Base-by-base conservation (phyloP, 1,139 yeast species). In the Yamadazyma triangularis region DNA sequence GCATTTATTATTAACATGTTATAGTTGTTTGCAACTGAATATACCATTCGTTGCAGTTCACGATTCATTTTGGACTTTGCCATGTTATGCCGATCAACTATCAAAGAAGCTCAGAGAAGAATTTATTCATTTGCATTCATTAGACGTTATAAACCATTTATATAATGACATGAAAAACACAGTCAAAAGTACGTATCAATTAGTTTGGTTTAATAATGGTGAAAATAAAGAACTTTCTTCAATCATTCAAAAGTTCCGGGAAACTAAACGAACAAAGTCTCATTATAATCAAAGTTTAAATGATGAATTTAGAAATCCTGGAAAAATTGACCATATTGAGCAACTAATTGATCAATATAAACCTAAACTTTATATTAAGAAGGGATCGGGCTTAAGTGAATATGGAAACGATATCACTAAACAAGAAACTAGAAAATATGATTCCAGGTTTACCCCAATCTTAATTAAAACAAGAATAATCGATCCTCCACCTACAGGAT, bases 1-100 rank as follows among this genome's bases (percentile, higher is more conserved):
- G 1, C 73, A 67, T 40, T 51, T 67, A 56, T 40, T 53, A 21
- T 55, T 65, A 60, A 63, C 72, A 0, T 51, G 63, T 22, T 31
- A 52, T 15, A 53, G 48, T 3, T 56, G 62, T 3, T 26, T 37
- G 11, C 23, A 36, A 4, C 29, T 33, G 2, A 38, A 39, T 0
- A 41, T 64, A 10, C 44, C 57, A 7, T 65, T 67, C 47, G 65
- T 55, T 1, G 55, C 70, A 0, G 69, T 67, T 3, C 73, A 67
- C 41, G 73, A 67, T 41, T 64, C 71, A 8, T 67, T 54, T 38
- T 67, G 73, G 73, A 67, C 73, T 2, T 55, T 60, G 37, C 56
- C 72, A 0, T 29, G 49, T 13, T 52, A 59, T 24, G 69, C 62
- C 5, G 54, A 48, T 6, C 15, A 28, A 11, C 45, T 67, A 12